Evolutionary conservation across 2,329 filamentous ascomycete species (phyloP).

Genomic region (Corinectria fuckeliana): DNA sequence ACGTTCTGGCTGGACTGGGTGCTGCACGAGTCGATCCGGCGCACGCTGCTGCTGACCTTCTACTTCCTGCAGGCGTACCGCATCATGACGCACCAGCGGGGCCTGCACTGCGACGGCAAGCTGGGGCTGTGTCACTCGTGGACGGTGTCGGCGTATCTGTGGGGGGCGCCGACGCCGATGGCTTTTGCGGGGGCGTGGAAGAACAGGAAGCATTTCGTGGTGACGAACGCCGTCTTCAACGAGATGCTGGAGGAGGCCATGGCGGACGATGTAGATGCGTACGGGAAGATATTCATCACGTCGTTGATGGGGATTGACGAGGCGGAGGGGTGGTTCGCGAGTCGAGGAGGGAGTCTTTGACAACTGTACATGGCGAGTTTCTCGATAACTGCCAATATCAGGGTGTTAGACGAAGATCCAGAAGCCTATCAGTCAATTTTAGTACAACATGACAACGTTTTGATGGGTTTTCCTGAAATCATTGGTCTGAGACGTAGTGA

Average conservation of each 20-base stretch:
- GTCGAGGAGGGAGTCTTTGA: slow-evolving; percentile 25
- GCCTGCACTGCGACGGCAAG: slow-evolving; percentile 39
- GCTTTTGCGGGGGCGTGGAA: slow-evolving; percentile 49
- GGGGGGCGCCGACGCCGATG: slow-evolving; percentile 44
- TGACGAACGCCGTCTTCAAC: slow-evolving; percentile 39
- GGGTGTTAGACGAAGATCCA: too few species aligned
- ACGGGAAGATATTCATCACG: slow-evolving; percentile 47
- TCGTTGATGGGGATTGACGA: slow-evolving; percentile 42
- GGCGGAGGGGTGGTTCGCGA: slow-evolving; percentile 43
- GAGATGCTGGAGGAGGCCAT: slow-evolving; percentile 43
- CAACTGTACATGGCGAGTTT: not conserved
- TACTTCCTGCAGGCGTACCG: slow-evolving; percentile 52
- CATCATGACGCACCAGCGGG: slow-evolving; percentile 39
- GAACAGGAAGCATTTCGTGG: slow-evolving; percentile 44
- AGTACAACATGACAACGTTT: too few species aligned
- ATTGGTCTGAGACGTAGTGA: too few species aligned
- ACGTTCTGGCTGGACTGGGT: slow-evolving; percentile 59
- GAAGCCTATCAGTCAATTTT: too few species aligned
- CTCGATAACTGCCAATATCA: not conserved
- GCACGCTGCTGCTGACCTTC: slow-evolving; percentile 57
- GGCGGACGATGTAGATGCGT: slow-evolving; percentile 52
- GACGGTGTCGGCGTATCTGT: slow-evolving; percentile 49
- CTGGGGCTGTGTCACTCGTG: slow-evolving; percentile 45
- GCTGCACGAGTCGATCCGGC: slow-evolving; percentile 59
- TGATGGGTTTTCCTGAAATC: too few species aligned